Evolutionary conservation across 1,139 yeast species (phyloP).

Genomic region (Geotrichum fermentans): DNA sequence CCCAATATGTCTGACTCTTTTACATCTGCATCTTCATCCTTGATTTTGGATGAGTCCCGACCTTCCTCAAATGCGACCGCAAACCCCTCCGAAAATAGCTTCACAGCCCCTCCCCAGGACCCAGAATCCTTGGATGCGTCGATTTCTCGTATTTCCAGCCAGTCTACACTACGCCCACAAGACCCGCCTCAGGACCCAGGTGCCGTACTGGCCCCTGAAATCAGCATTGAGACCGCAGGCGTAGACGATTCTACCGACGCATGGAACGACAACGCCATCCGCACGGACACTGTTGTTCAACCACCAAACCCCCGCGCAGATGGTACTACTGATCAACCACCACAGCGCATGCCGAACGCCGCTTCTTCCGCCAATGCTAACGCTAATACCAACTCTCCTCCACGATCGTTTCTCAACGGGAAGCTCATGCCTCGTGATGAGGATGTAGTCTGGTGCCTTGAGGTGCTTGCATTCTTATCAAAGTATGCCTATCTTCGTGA

Average conservation of each 20-base stretch:
- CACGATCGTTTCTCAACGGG: slow-evolving; percentile 64
- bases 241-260: background rate
- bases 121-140: background rate
- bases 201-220: slow-evolving; percentile 4
- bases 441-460: slow-evolving; percentile 91
- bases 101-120: slow-evolving; percentile 3
- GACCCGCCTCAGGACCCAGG: slow-evolving; percentile 8
- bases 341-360: slow-evolving; percentile 13
- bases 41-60: slow-evolving; percentile 13
- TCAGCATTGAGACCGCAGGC: slow-evolving; percentile 6
- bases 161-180: slow-evolving; percentile 1
- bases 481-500: slow-evolving; percentile 80
- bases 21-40: slow-evolving; percentile 15
- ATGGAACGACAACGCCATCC: slow-evolving; percentile 1
- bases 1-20: slow-evolving; percentile 16
- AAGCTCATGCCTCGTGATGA: slow-evolving; percentile 82
- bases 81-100: background rate
- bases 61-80: background rate
- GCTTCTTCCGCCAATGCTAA: slow-evolving; percentile 10
- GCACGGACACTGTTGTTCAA: slow-evolving; percentile 1
- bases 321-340: slow-evolving; percentile 8
- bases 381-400: slow-evolving; percentile 18
- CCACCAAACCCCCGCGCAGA: slow-evolving; percentile 6
- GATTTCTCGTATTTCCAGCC: background rate
- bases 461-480: slow-evolving; percentile 84